A percentile compares a stretch with the other conserved stretches of the same genome.
These are phyloP conservation scores for Colletotrichum sp. DNA, from an alignment of 2,329 filamentous ascomycete species.

Conservation along the genomic window DNA sequence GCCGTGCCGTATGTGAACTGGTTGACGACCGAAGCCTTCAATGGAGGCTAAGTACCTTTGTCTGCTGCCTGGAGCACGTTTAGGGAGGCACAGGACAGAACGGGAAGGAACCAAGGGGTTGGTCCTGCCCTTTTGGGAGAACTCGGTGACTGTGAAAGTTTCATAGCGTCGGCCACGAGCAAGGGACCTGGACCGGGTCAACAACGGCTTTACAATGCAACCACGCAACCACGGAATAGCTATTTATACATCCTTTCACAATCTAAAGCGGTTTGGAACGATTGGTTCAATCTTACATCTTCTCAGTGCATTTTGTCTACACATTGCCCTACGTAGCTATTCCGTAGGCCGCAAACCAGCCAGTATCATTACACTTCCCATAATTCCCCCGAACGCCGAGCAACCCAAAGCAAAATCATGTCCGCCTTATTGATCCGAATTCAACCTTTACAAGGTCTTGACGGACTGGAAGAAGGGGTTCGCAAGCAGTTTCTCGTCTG, in stretches of 20 bases:
- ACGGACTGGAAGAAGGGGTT: conserved; percentile 76
- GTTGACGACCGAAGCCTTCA: fast-evolving
- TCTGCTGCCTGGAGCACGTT: background rate
- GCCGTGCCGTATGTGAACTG: background rate
- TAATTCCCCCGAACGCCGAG: background rate
- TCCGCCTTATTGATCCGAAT: background rate
- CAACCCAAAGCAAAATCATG: background rate
- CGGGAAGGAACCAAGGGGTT: background rate
- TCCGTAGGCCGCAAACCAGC: background rate
- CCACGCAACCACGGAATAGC: background rate
- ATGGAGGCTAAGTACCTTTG: background rate
- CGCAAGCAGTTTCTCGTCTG: conserved; percentile 66
- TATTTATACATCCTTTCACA: background rate
- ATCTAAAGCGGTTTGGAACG: background rate
- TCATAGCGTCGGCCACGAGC: background rate
- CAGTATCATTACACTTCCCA: background rate
- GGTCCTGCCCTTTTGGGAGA: background rate
- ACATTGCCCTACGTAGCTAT: background rate
- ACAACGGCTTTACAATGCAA: background rate
- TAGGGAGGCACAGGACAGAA: fast-evolving
- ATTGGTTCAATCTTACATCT: background rate
- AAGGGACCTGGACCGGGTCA: background rate
- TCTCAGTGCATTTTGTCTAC: background rate
- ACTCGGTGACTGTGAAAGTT: background rate
- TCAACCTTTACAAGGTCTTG: conserved; percentile 50